Base-by-base conservation (phyloP, 345 rosid species). In the Gossypium stocksii region DNA sequence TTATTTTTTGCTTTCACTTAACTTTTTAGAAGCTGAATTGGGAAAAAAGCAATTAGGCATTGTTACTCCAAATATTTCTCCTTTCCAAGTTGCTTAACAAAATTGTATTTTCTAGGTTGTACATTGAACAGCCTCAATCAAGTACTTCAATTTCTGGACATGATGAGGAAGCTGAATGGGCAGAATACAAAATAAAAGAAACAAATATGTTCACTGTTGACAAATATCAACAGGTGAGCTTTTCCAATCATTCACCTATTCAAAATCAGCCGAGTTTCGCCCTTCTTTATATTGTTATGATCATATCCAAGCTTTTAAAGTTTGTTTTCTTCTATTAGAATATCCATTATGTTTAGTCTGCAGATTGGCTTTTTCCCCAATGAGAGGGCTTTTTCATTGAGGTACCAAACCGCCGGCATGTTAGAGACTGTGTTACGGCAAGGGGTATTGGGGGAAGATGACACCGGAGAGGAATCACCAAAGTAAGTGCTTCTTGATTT, bases 391-490 rank as follows among this genome's bases (percentile, higher is more conserved):
- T 94, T 87, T 84, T 81, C 95, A 1, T 74, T 92, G 73, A 84
- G 97, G 75, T 94, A 94, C 82, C 97, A 86, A 77, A 89, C 95
- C 2, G 97, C 97, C 76, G 97, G 97, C 74, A 92, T 94, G 97
- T 77, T 92, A 67, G 97, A 94, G 74, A 85, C 85, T 0, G 91
- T 89, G 1, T 71, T 92, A 79, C 89, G 98, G 83, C 90, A 89
- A 82, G 97, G 98, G 14, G 97, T 92, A 68, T 85, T 92, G 1
- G 98, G 98, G 61, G 97, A 94, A 81, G 97, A 94, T 80, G 98
- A 94, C 80, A 92, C 87, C n/a, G 98, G 87, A 66, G 98, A 92
- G 82, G 95, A 89, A 70, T 91, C 88, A 72, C 98, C 97, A 46
- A 90, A 86, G 98, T 88, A 71, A 86, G 84, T 81, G 60, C 54